Evolutionary conservation across 1,284 basidiomycete genomes (phyloP), one percentile per base, ranked within the genome.

Genomic region (Ceratobasidium sp.): DNA sequence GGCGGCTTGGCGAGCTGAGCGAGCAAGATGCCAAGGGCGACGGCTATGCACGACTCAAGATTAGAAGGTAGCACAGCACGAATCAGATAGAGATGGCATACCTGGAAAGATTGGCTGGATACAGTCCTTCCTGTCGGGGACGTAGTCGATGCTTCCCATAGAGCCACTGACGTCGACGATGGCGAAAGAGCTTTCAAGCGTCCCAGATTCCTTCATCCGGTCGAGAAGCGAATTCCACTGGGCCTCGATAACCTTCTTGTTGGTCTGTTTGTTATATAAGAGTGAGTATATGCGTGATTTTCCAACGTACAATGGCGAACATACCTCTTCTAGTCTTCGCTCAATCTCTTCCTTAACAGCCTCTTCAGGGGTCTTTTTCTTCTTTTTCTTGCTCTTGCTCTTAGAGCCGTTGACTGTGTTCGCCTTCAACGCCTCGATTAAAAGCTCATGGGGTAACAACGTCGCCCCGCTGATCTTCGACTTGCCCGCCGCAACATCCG

Each of bases 91-190:
- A 49, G 16, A 21, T 14, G 18, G 5, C 41, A 44, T 61, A 71
- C 69, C 69, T 9, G 88, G 87, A 50, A 84, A 80, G 67, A 92
- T 89, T 0, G 91, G 90, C 0, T 74, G 0, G 3, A 79, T 21
- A 75, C 16, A 6, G 1, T 5, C 49, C 62, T 57, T 14, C 55
- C 47, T 23, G 16, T 2, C 9, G 14, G 55, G 62, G 5, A 44
- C 18, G 9, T 9, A 43, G 18, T 44, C 0, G 5, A 78, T 58
- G 3, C 35, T 49, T 0, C 88, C 88, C 91, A 92, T 92, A 0
- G 89, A 90, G 0, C 89, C 90, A 0, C 89, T 91, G 11, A 92
- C 90, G 77, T 92, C 91, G 77, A 89, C 91, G 11, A 92, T 77
- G 0, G 90, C 90, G 18, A 92, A 79, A 6, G 85, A 83, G 74